phyloP scores from a whole-genome alignment of 768 basidiomycete genomes.

The Panaeolus cyanescens region DNA sequence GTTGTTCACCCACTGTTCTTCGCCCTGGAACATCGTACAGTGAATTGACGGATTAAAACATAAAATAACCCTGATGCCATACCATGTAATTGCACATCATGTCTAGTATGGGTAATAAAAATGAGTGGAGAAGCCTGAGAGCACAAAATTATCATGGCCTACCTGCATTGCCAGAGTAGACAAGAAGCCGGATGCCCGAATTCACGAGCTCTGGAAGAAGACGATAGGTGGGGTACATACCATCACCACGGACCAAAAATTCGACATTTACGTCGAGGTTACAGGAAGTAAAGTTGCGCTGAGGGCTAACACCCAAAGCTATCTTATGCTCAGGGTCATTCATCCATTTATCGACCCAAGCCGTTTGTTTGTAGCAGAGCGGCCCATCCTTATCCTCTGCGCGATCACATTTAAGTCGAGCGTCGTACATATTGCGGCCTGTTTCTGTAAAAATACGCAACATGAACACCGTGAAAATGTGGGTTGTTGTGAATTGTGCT shows the following conservation, averaged over 20 bases:
- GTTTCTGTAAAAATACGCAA: slow-evolving; percentile 40
- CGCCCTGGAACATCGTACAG: slow-evolving; percentile 48
- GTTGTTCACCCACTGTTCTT: slow-evolving; percentile 72
- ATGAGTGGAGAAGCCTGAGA: slow-evolving; percentile 2
- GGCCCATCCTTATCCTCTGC: slow-evolving; percentile 55
- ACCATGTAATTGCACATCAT: slow-evolving; percentile 89
- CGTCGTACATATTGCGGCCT: slow-evolving; percentile 89
- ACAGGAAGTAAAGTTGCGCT: slow-evolving; percentile 63
- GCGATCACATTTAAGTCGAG: slow-evolving; percentile 73
- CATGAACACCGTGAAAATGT: not conserved
- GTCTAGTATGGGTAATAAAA: slow-evolving; percentile 41
- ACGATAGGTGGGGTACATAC: slow-evolving; percentile 77
- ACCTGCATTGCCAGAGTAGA: slow-evolving; percentile 90
- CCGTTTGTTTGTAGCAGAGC: slow-evolving; percentile 78
- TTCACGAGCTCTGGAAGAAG: slow-evolving; percentile 82
- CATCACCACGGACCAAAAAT: slow-evolving; percentile 83
- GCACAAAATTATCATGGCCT: slow-evolving; percentile 21
- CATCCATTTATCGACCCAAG: slow-evolving; percentile 88
- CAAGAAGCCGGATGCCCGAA: slow-evolving; percentile 78
- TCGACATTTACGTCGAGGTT: slow-evolving; percentile 80
- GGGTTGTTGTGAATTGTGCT: slow-evolving; percentile 22
- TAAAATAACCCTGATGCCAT: slow-evolving; percentile 14
- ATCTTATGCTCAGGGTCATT: slow-evolving; percentile 77
- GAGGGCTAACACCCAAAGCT: slow-evolving; percentile 69
- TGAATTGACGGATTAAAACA: not conserved